These are phyloP conservation scores for Lepidium africanum DNA, from an alignment of 345 rosid genomes.

Conservation along the genomic window DNA sequence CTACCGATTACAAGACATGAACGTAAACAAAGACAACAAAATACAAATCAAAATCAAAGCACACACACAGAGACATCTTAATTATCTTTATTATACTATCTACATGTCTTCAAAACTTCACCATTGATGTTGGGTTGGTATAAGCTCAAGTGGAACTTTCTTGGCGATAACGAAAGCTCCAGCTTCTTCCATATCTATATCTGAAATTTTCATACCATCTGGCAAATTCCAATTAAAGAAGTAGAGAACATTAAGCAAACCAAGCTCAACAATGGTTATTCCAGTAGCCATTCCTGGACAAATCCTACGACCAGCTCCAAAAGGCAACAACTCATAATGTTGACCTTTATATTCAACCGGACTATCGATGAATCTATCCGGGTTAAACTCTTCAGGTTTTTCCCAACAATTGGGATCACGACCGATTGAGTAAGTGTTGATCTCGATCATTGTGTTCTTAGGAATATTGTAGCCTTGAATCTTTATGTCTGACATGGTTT, in stretches of 20 bases:
- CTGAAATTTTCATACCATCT: slow-evolving; percentile 19
- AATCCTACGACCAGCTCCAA: slow-evolving; percentile 48
- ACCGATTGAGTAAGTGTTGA: slow-evolving; percentile 44
- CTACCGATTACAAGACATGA: background rate
- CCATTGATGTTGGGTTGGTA: slow-evolving; percentile 15
- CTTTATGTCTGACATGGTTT: slow-evolving; percentile 25
- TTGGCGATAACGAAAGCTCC: slow-evolving; percentile 15
- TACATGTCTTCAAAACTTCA: background rate
- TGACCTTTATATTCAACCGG: slow-evolving; percentile 42
- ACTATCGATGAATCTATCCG: slow-evolving; percentile 37
- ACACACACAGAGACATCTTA: background rate
- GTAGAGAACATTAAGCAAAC: slow-evolving; percentile 34
- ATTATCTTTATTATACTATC: background rate
- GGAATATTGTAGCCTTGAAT: slow-evolving; percentile 35
- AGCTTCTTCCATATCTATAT: slow-evolving; percentile 33
- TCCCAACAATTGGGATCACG: slow-evolving; percentile 41
- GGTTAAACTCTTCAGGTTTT: slow-evolving; percentile 34
- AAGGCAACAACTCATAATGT: slow-evolving; percentile 42
- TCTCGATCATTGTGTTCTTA: slow-evolving; percentile 30
- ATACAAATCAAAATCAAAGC: background rate
- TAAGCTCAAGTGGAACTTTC: slow-evolving; percentile 20
- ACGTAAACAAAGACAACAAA: background rate
- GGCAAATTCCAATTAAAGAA: slow-evolving; percentile 39
- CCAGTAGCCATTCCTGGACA: slow-evolving; percentile 46
- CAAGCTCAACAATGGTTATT: slow-evolving; percentile 19